Conservation (phyloP, 805 yeast genomes). For the Myxozyma geophila region DNA sequence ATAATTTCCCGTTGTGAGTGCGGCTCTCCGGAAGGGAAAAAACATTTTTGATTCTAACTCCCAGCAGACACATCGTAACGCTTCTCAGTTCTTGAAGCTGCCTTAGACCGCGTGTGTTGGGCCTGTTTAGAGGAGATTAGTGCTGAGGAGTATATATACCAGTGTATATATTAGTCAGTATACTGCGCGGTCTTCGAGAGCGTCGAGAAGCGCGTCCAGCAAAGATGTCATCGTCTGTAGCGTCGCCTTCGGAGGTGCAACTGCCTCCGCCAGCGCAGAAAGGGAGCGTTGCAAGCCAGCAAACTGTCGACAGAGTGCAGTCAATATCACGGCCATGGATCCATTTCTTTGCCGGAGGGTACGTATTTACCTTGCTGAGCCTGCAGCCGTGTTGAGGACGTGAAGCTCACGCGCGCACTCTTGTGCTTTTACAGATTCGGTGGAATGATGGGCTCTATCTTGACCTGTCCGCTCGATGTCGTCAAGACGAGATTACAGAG, state of each 20-base stretch:
- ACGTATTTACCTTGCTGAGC: background rate
- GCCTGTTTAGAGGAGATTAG: too few species aligned
- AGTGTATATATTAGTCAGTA: too few species aligned
- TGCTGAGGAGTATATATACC: too few species aligned
- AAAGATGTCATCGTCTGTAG: background rate
- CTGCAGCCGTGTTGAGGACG: background rate
- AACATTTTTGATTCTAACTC: too few species aligned
- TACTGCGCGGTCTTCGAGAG: background rate
- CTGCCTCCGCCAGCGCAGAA: slow-evolving; percentile 14
- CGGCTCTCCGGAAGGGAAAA: too few species aligned
- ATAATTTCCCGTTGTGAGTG: too few species aligned
- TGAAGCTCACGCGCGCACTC: background rate
- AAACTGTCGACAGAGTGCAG: slow-evolving; percentile 23
- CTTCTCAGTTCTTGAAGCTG: too few species aligned
- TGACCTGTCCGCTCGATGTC: slow-evolving; percentile 92
- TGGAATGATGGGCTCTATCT: slow-evolving; percentile 96
- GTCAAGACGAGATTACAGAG: slow-evolving; percentile 95
- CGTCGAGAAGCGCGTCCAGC: background rate
- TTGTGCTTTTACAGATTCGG: slow-evolving; percentile 63
- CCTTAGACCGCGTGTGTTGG: too few species aligned
- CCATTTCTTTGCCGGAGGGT: slow-evolving; percentile 53
- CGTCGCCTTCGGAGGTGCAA: background rate
- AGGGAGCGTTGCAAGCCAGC: slow-evolving; percentile 9
- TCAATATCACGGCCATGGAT: slow-evolving; percentile 50
- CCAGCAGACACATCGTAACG: too few species aligned